Percentiles rank a stretch among this genome's conserved stretches.
These are phyloP conservation scores for Entomortierella chlamydospora DNA, from an alignment of 192 early-diverging fungal species.

Conservation along the genomic window DNA sequence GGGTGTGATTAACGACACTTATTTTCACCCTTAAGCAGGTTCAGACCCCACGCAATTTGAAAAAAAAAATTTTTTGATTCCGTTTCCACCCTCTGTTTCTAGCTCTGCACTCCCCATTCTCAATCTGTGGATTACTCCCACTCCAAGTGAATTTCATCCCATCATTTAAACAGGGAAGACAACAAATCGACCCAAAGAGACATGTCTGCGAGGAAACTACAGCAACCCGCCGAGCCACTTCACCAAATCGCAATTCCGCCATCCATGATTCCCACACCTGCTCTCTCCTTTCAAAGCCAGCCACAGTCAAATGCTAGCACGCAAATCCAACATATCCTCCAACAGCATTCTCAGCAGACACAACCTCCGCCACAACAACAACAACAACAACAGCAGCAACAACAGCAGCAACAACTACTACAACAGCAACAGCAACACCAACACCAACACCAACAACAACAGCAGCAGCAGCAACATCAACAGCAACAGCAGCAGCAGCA, in stretches of 20 bases:
- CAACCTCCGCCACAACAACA: conserved; percentile 7
- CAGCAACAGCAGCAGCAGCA: conserved; percentile 5
- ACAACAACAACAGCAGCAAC: conserved; percentile 19
- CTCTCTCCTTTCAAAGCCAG: background rate
- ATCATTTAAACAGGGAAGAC: conserved; percentile 15
- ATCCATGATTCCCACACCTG: background rate
- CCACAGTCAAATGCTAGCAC: background rate
- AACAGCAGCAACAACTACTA: conserved; percentile 12
- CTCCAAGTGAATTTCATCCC: background rate
- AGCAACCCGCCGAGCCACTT: background rate
- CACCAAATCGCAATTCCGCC: background rate
- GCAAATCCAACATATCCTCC: background rate
- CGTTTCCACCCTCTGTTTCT: background rate
- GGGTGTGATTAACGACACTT: too few relatives aligned
- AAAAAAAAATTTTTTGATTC: background rate
- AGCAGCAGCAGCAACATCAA: conserved; percentile 5
- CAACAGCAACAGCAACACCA: conserved; percentile 20
- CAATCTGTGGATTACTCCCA: background rate
- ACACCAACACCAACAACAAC: conserved; percentile 1
- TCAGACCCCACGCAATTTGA: background rate
- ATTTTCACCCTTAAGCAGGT: conserved; percentile 2
- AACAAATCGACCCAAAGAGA: background rate
- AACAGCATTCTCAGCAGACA: background rate
- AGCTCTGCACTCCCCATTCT: background rate
- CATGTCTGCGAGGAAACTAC: conserved; percentile 5